These are phyloP conservation scores for Cercospora sesami DNA, from an alignment of 2,329 filamentous ascomycete species.

Conservation along the genomic window DNA sequence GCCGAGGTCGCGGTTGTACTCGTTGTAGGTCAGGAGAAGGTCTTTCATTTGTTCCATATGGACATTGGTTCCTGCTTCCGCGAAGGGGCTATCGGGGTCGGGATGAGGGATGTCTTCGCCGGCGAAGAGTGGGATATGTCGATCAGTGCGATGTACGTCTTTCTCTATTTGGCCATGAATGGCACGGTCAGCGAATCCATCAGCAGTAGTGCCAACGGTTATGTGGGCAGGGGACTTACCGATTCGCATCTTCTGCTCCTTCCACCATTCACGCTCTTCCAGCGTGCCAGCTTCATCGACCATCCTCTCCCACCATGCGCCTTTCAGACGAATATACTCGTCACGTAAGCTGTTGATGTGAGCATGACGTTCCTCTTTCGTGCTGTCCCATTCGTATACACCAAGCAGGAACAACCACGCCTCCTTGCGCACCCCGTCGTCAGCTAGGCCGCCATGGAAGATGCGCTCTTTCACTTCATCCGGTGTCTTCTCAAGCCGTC, in stretches of 20 bases:
- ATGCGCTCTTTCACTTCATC: conserved; percentile 97
- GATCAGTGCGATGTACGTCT: conserved; percentile 95
- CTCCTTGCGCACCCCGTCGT: conserved; percentile 92
- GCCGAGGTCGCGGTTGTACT: conserved; percentile 91
- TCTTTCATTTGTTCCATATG: conserved; percentile 99
- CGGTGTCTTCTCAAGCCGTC: conserved; percentile 73
- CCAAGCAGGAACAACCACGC: conserved; percentile 94
- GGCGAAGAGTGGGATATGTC: conserved; percentile 89
- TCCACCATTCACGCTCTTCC: conserved; percentile 92
- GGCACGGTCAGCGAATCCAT: conserved; percentile 47
- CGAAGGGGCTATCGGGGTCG: conserved; percentile 92
- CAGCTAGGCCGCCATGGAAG: conserved; percentile 86
- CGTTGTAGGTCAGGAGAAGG: conserved; percentile 97
- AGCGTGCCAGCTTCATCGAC: conserved; percentile 76
- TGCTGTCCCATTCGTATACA: conserved; percentile 91
- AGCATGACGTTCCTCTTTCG: conserved; percentile 76
- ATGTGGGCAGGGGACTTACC: conserved; percentile 59
- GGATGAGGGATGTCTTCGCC: conserved; percentile 97
- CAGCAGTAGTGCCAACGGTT: conserved; percentile 26
- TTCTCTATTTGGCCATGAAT: conserved; percentile 70
- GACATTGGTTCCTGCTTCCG: conserved; percentile 89
- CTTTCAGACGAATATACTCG: conserved; percentile 91
- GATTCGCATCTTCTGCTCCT: conserved; percentile 88
- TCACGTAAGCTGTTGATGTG: conserved; percentile 83
- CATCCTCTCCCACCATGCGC: conserved; percentile 92